Conservation (phyloP, 305 asterid genomes). For the Solanum aculeatissimum region DNA sequence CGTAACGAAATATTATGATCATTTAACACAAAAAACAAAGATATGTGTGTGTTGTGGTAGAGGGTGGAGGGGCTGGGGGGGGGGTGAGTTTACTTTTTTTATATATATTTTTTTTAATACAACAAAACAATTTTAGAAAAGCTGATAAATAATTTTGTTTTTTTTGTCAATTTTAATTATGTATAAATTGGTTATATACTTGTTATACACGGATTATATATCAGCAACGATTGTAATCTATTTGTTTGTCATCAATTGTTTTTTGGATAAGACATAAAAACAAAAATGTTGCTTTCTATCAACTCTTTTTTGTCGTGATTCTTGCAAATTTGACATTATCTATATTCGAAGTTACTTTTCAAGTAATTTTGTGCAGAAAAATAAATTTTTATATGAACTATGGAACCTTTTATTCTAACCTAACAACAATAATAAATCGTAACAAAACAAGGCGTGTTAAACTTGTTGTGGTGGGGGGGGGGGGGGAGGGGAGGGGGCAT, state of each 20-base stretch:
- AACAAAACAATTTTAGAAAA: background rate
- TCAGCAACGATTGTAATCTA: background rate
- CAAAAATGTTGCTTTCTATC: background rate
- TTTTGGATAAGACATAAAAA: background rate
- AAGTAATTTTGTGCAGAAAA: fast-evolving
- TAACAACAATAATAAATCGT: background rate
- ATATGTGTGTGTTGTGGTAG: background rate
- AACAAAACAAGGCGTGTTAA: background rate
- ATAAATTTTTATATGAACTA: fast-evolving
- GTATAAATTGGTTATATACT: background rate
- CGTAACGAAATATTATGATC: background rate
- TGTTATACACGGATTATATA: background rate
- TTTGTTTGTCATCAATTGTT: background rate
- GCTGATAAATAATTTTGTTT: background rate
- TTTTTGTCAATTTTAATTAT: background rate
- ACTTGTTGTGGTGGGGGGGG: background rate
- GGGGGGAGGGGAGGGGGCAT: background rate
- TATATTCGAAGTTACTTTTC: background rate
- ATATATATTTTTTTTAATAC: background rate
- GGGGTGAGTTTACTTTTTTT: background rate
- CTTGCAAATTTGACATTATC: background rate
- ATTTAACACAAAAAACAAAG: fast-evolving
- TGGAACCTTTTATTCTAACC: background rate
- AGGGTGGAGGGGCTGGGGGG: background rate
- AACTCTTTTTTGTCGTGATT: background rate